A percentile compares a stretch with the other conserved stretches of the same genome.
Evolutionary conservation across 805 yeast genomes (phyloP).

Genomic region (Teunomyces kruisii): DNA sequence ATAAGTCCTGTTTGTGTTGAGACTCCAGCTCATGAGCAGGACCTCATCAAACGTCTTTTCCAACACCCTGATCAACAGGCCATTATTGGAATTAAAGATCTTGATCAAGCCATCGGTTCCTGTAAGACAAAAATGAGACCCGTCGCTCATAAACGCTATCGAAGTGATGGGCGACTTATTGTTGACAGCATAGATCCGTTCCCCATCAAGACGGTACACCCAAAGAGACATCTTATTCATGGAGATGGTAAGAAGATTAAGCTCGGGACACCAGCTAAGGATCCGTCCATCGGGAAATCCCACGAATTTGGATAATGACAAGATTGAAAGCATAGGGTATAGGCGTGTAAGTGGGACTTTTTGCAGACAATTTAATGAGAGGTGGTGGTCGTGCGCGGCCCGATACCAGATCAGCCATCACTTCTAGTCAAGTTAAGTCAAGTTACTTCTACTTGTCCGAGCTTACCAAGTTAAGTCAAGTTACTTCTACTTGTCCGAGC

Average conservation of each 20-base stretch:
- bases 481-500: too few species aligned
- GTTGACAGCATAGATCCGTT: conserved; percentile 49
- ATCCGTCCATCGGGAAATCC: conserved; percentile 37
- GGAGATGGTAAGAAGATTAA: conserved; percentile 52
- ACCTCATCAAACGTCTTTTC: conserved; percentile 17
- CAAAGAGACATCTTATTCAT: conserved; percentile 49
- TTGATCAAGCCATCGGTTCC: conserved; percentile 45
- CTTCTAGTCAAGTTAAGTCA: too few species aligned
- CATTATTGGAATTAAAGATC: conserved; percentile 47
- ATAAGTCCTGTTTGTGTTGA: not conserved
- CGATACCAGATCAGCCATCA: too few species aligned
- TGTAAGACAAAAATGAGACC: conserved; percentile 42
- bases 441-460: too few species aligned
- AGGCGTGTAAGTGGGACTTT: not conserved
- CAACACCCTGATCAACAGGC: conserved; percentile 33
- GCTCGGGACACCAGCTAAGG: conserved; percentile 51
- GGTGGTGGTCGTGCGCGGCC: not conserved
- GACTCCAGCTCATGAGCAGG: conserved; percentile 19
- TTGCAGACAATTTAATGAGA: not conserved
- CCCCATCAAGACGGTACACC: conserved; percentile 55
- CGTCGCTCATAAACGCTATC: conserved; percentile 34
- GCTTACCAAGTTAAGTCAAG: too few species aligned
- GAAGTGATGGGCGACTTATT: conserved; percentile 31
- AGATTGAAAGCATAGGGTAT: not conserved
- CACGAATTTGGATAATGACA: conserved; percentile 12